Conservation (phyloP, 768 basidiomycete species). For the Hemileccinum rubropunctum region DNA sequence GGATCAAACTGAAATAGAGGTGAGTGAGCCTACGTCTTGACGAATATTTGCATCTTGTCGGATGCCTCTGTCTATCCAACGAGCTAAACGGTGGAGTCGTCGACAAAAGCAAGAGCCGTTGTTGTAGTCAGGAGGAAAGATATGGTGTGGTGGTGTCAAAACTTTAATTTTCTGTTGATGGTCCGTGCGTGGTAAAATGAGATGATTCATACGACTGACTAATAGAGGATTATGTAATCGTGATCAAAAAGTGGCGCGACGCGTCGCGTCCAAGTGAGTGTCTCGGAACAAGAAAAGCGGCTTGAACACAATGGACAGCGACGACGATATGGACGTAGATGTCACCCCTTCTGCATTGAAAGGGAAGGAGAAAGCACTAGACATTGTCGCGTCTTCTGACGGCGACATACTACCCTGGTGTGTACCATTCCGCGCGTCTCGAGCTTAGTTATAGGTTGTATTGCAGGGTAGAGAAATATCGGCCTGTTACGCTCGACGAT, state of each 20-base stretch:
- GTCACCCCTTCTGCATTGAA: slow-evolving; percentile 38
- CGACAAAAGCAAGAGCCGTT: slow-evolving; percentile 73
- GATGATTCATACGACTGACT: too few species aligned
- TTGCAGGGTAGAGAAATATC: slow-evolving; percentile 94
- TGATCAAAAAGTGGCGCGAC: slow-evolving; percentile 1
- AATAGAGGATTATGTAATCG: slow-evolving; percentile 4
- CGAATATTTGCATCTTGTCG: slow-evolving; percentile 93
- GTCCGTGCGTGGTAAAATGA: slow-evolving; percentile 35
- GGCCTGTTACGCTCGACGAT: slow-evolving; percentile 87
- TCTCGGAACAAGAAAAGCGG: not conserved
- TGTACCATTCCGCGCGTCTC: slow-evolving; percentile 19
- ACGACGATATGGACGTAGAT: slow-evolving; percentile 51
- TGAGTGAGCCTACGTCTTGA: slow-evolving; percentile 81
- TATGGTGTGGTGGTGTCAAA: slow-evolving; percentile 13
- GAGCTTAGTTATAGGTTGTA: not conserved
- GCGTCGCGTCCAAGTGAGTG: slow-evolving; percentile 12
- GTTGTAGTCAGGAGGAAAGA: slow-evolving; percentile 22
- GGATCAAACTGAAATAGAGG: not conserved
- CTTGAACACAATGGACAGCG: slow-evolving; percentile 31
- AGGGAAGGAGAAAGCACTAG: slow-evolving; percentile 68
- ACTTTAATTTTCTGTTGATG: slow-evolving; percentile 39
- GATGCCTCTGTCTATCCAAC: slow-evolving; percentile 89
- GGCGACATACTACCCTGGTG: slow-evolving; percentile 85
- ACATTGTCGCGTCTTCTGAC: slow-evolving; percentile 39
- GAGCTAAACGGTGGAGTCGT: slow-evolving; percentile 89